These are phyloP conservation scores for Sclerotinia trifoliorum DNA, from an alignment of 2,329 filamentous ascomycete species.

Conservation along the genomic window DNA sequence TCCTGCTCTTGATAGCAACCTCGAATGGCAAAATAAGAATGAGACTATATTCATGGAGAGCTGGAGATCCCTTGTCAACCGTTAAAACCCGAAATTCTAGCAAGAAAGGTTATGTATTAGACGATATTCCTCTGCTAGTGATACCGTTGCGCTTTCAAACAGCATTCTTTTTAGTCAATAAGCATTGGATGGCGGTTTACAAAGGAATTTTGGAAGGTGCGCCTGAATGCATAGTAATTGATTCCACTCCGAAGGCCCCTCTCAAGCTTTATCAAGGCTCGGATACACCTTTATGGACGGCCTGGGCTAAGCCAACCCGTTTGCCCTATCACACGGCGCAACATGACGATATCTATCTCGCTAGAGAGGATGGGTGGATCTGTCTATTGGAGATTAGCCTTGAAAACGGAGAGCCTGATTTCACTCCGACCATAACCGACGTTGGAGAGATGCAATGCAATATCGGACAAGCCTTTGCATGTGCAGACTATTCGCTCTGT, in stretches of 20 bases:
- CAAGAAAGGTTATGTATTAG: conserved; percentile 44
- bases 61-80: conserved; percentile 48
- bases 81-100: conserved; percentile 51
- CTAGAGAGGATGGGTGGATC: conserved; percentile 81
- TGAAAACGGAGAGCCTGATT: conserved; percentile 51
- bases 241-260: not conserved
- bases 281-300: conserved; percentile 66
- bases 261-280: conserved; percentile 43
- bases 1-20: conserved; percentile 67
- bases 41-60: conserved; percentile 61
- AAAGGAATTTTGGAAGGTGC: conserved; percentile 53
- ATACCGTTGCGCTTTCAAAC: conserved; percentile 70
- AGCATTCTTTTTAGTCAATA: conserved; percentile 68
- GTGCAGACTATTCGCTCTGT: conserved; percentile 59
- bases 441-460: conserved; percentile 69
- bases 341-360: conserved; percentile 80
- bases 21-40: conserved; percentile 51
- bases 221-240: conserved; percentile 38
- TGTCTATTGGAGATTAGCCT: conserved; percentile 68
- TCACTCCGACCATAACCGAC: conserved; percentile 48
- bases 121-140: conserved; percentile 62
- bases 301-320: conserved; percentile 78
- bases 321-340: conserved; percentile 57
- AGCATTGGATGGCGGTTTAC: conserved; percentile 56
- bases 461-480: conserved; percentile 79